Evolutionary conservation across 2,329 filamentous ascomycete genomes (phyloP).

Genomic region (Phoma sp.): DNA sequence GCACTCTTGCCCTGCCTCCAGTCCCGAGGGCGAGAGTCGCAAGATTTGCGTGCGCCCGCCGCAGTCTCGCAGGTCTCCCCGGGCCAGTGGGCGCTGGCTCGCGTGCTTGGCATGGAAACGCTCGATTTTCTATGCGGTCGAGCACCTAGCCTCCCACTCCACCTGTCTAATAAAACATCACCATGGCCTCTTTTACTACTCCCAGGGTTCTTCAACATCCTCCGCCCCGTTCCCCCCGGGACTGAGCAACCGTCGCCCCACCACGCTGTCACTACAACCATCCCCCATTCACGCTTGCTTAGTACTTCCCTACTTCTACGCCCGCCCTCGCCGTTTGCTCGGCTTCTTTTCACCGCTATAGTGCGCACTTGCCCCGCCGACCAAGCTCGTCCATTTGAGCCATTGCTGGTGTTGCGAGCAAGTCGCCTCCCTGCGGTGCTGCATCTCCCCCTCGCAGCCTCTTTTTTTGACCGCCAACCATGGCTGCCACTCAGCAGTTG

Average conservation of each 20-base stretch:
- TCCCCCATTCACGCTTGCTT: conserved; percentile 13
- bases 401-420: conserved; percentile 19
- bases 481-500: conserved; percentile 56
- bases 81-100: conserved; percentile 15
- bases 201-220: conserved; percentile 54
- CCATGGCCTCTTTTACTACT: conserved; percentile 50
- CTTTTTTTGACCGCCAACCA: conserved; percentile 32
- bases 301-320: conserved; percentile 14
- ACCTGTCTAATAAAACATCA: conserved; percentile 43
- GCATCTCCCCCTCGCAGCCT: conserved; percentile 5
- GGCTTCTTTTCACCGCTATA: conserved; percentile 37
- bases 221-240: conserved; percentile 60
- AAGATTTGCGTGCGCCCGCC: conserved; percentile 11
- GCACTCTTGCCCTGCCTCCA: conserved; percentile 2
- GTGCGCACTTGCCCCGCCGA: conserved; percentile 25
- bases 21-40: conserved; percentile 9
- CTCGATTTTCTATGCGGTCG: conserved; percentile 19
- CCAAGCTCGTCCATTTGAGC: conserved; percentile 20
- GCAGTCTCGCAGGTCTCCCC: conserved; percentile 13
- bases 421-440: conserved; percentile 22
- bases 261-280: conserved; percentile 18
- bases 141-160: conserved; percentile 31
- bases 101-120: conserved; percentile 17
- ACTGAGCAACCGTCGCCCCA: conserved; percentile 51
- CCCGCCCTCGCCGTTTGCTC: conserved; percentile 34